Conservation (phyloP, 1,284 basidiomycete genomes). For the Boletus nobilissimus region DNA sequence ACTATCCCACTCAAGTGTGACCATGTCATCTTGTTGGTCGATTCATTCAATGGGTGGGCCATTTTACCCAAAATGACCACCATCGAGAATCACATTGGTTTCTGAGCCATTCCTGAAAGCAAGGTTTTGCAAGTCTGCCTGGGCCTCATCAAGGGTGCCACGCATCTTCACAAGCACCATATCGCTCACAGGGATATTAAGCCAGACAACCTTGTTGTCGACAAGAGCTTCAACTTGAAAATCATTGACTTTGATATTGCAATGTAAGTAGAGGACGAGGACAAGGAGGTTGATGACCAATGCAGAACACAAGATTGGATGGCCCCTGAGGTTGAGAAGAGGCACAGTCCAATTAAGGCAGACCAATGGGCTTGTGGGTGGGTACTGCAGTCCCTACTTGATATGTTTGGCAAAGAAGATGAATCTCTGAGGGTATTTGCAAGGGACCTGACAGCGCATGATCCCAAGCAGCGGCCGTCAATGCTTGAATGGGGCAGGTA, state of each 20-base stretch:
- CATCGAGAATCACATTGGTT: no score
- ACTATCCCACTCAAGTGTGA: no score
- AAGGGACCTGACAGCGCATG: background rate
- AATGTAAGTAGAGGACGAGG: background rate
- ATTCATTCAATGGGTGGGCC: no score
- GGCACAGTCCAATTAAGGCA: background rate
- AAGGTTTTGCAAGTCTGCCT: no score
- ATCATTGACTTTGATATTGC: background rate
- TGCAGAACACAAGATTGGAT: background rate
- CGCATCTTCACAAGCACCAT: no score
- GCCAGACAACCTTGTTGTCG: background rate
- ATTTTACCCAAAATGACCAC: no score
- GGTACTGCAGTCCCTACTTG: background rate
- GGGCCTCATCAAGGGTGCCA: no score
- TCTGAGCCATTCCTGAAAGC: no score
- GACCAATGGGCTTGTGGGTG: background rate
- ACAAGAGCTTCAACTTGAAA: background rate
- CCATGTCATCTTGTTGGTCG: no score
- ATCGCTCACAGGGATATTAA: no score
- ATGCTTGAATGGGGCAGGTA: background rate
- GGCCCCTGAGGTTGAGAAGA: background rate
- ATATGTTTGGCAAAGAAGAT: background rate
- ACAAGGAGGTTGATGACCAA: background rate
- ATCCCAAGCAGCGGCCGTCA: background rate
- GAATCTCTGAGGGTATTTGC: background rate